phyloP scores from a whole-genome alignment of 73 alveolate species.

The Paramecium pentaurelia region DNA sequence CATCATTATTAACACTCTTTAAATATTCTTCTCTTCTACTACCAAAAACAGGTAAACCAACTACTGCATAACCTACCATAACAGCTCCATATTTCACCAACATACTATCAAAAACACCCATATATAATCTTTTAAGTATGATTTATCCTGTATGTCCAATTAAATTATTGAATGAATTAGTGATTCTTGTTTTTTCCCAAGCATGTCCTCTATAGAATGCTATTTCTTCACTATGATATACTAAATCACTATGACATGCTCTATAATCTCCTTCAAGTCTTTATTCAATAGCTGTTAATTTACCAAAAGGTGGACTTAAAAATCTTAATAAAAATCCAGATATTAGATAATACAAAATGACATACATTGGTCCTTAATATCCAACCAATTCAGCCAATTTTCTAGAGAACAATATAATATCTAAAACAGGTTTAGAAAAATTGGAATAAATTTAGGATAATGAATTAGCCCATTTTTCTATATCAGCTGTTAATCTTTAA shows the following conservation, averaged over 20 bases:
- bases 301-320: constrained; percentile 90
- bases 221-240: constrained; percentile 86
- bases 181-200: constrained; percentile 83
- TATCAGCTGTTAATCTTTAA: constrained; percentile 84
- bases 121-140: constrained; percentile 71
- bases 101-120: constrained; percentile 93
- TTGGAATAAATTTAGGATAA: constrained; percentile 77
- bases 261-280: constrained; percentile 90
- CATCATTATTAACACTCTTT: constrained; percentile 68
- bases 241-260: constrained; percentile 80
- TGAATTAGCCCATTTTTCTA: constrained; percentile 87
- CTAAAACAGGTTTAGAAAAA: constrained; percentile 86
- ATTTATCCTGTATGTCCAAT: constrained; percentile 70
- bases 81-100: constrained; percentile 95
- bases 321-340: constrained; percentile 78
- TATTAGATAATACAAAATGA: constrained; percentile 64
- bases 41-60: constrained; percentile 95
- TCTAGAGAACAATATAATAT: constrained; percentile 83
- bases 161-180: constrained; percentile 65
- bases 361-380: constrained; percentile 84
- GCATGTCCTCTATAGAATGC: constrained; percentile 86
- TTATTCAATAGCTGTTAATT: constrained; percentile 81
- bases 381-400: constrained; percentile 90
- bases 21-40: constrained; percentile 72
- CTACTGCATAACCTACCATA: constrained; percentile 87